Conservation (phyloP, 768 basidiomycete species). For the Lactarius deliciosus region DNA sequence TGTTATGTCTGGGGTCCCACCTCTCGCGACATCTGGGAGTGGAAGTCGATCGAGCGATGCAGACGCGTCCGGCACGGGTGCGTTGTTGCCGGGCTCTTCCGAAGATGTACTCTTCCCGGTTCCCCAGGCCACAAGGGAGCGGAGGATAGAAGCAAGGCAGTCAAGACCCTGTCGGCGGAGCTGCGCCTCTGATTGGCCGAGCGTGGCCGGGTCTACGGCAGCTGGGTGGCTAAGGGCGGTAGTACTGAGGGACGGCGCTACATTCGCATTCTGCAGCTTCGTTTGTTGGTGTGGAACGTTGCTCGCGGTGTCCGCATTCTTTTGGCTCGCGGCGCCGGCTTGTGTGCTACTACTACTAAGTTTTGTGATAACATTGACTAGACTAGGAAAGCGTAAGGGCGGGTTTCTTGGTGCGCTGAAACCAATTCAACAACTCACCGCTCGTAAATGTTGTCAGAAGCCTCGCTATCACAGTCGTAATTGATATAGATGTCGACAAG, state of each 20-base stretch:
- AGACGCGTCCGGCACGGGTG: conserved; percentile 54
- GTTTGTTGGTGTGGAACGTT: conserved; percentile 56
- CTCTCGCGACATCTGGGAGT: conserved; percentile 53
- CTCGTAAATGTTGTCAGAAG: conserved; percentile 96
- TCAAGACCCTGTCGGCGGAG: conserved; percentile 92
- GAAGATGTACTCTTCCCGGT: conserved; percentile 49
- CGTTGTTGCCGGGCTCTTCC: conserved; percentile 37
- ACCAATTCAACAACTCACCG: conserved; percentile 52
- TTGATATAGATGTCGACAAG: conserved; percentile 98
- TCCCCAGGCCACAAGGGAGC: conserved; percentile 91
- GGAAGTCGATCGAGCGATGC: conserved; percentile 52
- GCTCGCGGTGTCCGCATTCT: conserved; percentile 56
- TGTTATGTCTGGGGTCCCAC: conserved; percentile 71
- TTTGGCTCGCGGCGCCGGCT: conserved; percentile 43
- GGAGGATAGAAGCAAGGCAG: conserved; percentile 83
- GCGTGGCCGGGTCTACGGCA: conserved; percentile 61
- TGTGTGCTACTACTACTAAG: conserved; percentile 66
- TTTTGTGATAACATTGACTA: conserved; percentile 96
- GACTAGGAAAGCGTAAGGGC: conserved; percentile 40
- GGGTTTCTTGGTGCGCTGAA: conserved; percentile 3
- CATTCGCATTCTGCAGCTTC: conserved; percentile 43
- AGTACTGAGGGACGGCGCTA: conserved; percentile 66
- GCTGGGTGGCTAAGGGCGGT: conserved; percentile 64
- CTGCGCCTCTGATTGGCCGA: conserved; percentile 79
- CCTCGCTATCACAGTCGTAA: conserved; percentile 96